Base-by-base conservation (phyloP, 78 protist genomes). In the Guillardia theta region DNA sequence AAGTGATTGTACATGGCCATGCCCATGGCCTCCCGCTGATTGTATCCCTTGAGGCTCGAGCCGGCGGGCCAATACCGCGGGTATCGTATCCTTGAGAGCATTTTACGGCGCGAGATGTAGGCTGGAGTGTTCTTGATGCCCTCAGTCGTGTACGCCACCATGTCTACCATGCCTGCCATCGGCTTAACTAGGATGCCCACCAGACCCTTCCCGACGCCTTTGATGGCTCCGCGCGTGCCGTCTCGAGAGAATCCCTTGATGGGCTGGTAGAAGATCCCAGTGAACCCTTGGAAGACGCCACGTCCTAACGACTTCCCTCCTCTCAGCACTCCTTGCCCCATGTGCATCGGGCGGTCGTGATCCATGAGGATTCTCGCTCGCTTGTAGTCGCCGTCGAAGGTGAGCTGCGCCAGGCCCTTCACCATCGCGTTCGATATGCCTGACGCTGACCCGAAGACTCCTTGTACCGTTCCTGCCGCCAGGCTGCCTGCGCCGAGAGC, bases 341-440 rank as follows among this genome's bases (percentile, higher is more conserved):
- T 5, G 50, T 78, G 90, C 30, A n/a, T 27, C 18, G 90, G 90
- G 15, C 39, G 10, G 50, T 37, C 90, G 53, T 78, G 90, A 36
- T 78, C 90, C 50, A 43, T 78, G 41, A 37, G 18, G 22, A 50
- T 8, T 27, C 39, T 12, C 18, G 90, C 90, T 5, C 90, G 90
- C 90, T 78, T 78, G 90, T 78, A 78, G 50, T 43, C 90, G 90
- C 90, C 90, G 48, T 78, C 90, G 90, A 78, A 78, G 1, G 90
- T 78, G 19, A 78, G 39, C 90, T 78, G 90, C 1, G 90, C 90
- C 30, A 78, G 3, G 48, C 90, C 90, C 50, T 78, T 78, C 37
- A 18, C 90, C 90, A 78, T 43, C 15, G 90, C 90, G 24, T 30
- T 36, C 47, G 90, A 78, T 10, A 78, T 45, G 43, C 50, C 45